A percentile compares a stretch with the other conserved stretches of the same genome.
Conservation (phyloP, 106 monocot genomes). For the Dendrobium nobile region DNA sequence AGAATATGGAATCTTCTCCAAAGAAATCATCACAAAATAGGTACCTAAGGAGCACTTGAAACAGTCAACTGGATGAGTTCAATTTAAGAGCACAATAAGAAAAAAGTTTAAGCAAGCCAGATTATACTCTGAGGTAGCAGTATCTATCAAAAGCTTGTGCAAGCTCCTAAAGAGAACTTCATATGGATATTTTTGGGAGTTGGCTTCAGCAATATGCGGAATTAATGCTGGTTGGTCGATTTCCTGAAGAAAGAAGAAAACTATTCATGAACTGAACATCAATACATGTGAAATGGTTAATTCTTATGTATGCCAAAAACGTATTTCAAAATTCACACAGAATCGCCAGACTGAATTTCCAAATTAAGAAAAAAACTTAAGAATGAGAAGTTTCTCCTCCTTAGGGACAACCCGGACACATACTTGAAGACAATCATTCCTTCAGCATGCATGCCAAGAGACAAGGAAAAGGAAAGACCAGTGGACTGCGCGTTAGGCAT, state of each 20-base stretch:
- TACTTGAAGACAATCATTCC: neutral
- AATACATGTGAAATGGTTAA: neutral
- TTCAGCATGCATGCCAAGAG: neutral
- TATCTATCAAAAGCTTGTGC: slow-evolving; percentile 98
- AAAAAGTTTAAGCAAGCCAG: neutral
- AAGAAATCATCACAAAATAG: slow-evolving; percentile 97
- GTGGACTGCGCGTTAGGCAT: neutral
- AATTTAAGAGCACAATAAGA: neutral
- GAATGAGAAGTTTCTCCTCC: neutral
- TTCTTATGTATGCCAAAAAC: neutral
- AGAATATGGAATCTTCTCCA: slow-evolving; percentile 84
- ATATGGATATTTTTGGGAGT: slow-evolving; percentile 89
- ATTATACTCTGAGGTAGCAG: slow-evolving; percentile 91
- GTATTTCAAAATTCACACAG: neutral
- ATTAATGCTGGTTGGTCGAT: slow-evolving; percentile 98
- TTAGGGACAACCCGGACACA: neutral
- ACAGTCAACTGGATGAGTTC: slow-evolving; percentile 4
- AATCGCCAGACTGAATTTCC: neutral
- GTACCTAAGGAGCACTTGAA: slow-evolving; percentile 43
- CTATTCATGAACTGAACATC: neutral
- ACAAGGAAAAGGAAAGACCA: neutral
- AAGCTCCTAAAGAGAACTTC: slow-evolving; percentile 98
- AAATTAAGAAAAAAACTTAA: neutral
- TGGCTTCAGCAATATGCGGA: slow-evolving; percentile 99
- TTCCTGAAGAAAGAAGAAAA: slow-evolving; percentile 46